Evolutionary conservation across 2,329 filamentous ascomycete genomes (phyloP).

Genomic region (Colletotrichum cuscutae): DNA sequence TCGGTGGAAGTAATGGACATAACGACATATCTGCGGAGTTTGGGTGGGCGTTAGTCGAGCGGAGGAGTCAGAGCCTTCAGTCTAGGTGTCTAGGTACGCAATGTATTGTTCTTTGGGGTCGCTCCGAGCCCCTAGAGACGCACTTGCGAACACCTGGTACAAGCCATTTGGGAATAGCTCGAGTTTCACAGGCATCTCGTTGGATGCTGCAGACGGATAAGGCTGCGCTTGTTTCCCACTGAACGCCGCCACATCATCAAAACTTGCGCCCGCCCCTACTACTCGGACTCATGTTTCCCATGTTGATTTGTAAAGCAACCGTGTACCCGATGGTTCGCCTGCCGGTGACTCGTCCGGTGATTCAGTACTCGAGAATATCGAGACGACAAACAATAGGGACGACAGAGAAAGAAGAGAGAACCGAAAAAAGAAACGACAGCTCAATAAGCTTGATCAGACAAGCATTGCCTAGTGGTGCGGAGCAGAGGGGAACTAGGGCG

Average conservation of each 20-base stretch:
- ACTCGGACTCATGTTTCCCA: constrained; percentile 22
- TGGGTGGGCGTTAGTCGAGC: constrained; percentile 7
- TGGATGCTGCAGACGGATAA: constrained; percentile 30
- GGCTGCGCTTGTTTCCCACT: constrained; percentile 29
- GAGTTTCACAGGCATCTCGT: constrained; percentile 15
- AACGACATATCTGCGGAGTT: constrained; percentile 23
- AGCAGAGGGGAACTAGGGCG: background rate
- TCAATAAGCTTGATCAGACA: background rate
- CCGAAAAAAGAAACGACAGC: background rate
- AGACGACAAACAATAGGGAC: background rate
- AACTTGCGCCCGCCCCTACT: constrained; percentile 12
- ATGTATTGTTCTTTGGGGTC: constrained; percentile 7
- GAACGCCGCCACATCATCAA: constrained; percentile 29
- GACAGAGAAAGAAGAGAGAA: background rate
- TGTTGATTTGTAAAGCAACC: constrained; percentile 31
- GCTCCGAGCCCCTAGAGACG: constrained; percentile 6
- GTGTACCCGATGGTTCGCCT: constrained; percentile 3
- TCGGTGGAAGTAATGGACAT: constrained; percentile 27
- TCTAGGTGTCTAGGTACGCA: background rate
- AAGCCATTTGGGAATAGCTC: constrained; percentile 12
- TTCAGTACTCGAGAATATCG: background rate
- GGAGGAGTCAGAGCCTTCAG: constrained; percentile 2
- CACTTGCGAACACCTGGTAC: background rate
- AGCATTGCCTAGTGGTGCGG: background rate
- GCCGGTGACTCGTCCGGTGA: constrained; percentile 13